A percentile compares a stretch with the other conserved stretches of the same genome.
Conservation (phyloP, 257 asterid species). For the Verbena officinalis region DNA sequence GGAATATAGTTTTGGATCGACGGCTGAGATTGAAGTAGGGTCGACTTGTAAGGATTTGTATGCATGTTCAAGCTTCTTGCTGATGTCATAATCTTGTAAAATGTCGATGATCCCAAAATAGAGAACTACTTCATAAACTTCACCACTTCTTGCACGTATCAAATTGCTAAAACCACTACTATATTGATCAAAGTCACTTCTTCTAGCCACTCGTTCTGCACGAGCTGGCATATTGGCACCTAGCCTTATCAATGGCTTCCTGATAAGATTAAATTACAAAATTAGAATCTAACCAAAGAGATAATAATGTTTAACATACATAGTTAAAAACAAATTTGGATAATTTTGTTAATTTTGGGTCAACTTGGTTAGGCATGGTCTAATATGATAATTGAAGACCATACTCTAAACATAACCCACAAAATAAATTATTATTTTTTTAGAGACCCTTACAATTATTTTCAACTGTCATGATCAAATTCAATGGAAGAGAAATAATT, state of each 20-base stretch:
- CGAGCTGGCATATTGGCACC: conserved; percentile 99
- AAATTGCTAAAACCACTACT: conserved; percentile 51
- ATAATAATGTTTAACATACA: neutral
- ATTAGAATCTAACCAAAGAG: neutral
- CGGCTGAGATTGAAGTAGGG: conserved; percentile 88
- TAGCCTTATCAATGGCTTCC: conserved; percentile 80
- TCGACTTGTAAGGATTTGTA: conserved; percentile 92
- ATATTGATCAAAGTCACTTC: conserved; percentile 80
- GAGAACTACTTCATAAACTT: conserved; percentile 73
- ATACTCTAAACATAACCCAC: conserved; percentile 45
- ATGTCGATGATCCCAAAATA: conserved; percentile 95
- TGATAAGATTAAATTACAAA: conserved; percentile 29
- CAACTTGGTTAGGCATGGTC: neutral
- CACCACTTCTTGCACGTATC: conserved; percentile 55
- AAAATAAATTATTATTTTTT: conserved; percentile 30
- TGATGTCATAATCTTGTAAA: conserved; percentile 87
- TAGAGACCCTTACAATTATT: conserved; percentile 30
- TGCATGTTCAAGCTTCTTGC: conserved; percentile 94
- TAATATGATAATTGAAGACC: conserved; percentile 13
- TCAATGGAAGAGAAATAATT: conserved; percentile 37
- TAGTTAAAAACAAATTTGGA: too few species aligned
- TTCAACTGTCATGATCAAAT: conserved; percentile 42
- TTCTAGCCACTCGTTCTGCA: conserved; percentile 73
- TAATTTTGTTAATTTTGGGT: too few species aligned
- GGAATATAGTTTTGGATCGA: conserved; percentile 88